Evolutionary conservation across 768 basidiomycete genomes (phyloP), one percentile per base, ranked within the genome.

Genomic region (Podaxis sp.): DNA sequence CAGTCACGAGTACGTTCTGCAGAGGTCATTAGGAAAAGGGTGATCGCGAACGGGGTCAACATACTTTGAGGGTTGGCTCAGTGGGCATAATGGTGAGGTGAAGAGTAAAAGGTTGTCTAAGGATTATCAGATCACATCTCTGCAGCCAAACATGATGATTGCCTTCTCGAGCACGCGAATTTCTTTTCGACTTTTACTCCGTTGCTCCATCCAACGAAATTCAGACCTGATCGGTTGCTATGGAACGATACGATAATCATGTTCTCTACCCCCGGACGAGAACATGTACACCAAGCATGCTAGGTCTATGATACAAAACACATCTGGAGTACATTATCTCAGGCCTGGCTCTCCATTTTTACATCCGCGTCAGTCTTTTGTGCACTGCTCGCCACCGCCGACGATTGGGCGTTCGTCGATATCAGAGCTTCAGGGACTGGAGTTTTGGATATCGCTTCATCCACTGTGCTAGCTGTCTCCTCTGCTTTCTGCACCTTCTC

Each of bases 1-100:
- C 80, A 63, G 80, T 81, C 64, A 81, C 80, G 61, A 81, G 71
- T 24, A 81, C 78, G 65, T 75, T 78, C 79, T 81, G 66, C 13
- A 37, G 22, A 66, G 63, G 55, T 51, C 33, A 57, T 76, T 71
- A 75, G 61, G 61, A 61, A 49, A 64, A 33, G 51, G 36, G 40
- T 47, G 59, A 50, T 63, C 24, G 43, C n/a, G 38, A 64, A 63
- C 57, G 60, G 55, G 52, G 59, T 65, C 55, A 55, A 80, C 81
- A 68, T 72, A 85, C 83, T 76, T 80, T 81, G 65, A 85, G 79
- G 58, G 71, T 53, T 66, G 73, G 70, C 51, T 66, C 55, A 46
- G 54, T 47, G 36, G 66, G 29, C 64, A 66, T 66, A 29, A 27
- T 29, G 55, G 43, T 47, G 56, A 54, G 62, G 49, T 40, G 43